Percentiles rank a stretch among this genome's conserved stretches.
These are phyloP conservation scores for Triticum turgidum DNA, from an alignment of 176 grass and related monocot genomes.

Conservation along the genomic window DNA sequence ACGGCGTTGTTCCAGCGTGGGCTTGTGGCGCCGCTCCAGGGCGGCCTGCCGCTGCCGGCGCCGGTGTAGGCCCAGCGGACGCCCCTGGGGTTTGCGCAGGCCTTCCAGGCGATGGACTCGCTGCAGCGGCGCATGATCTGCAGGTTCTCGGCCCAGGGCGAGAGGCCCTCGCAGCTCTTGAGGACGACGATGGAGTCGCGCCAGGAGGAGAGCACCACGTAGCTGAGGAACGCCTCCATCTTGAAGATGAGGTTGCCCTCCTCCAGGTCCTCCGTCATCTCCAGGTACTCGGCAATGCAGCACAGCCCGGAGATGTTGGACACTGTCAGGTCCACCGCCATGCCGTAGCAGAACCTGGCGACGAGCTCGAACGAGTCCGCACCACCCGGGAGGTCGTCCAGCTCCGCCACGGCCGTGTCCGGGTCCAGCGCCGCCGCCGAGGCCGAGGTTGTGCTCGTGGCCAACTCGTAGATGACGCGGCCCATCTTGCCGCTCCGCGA, in stretches of 20 bases:
- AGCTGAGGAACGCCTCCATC: too few species aligned
- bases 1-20: slow-evolving; percentile 60
- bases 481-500: slow-evolving; percentile 87
- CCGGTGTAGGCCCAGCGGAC: slow-evolving; percentile 92
- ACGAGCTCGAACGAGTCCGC: slow-evolving; percentile 77
- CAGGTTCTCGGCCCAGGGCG: slow-evolving; percentile 96
- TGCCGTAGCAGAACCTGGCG: slow-evolving; percentile 92
- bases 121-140: slow-evolving; percentile 92
- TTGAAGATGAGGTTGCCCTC: too few species aligned
- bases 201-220: too few species aligned
- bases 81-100: slow-evolving; percentile 83
- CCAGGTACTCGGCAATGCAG: slow-evolving; percentile 87
- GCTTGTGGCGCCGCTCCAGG: slow-evolving; percentile 30
- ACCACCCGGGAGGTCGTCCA: slow-evolving; percentile 80
- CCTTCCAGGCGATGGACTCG: slow-evolving; percentile 99
- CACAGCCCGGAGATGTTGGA: slow-evolving; percentile 88
- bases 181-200: slow-evolving; percentile 31
- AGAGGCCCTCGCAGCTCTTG: slow-evolving; percentile 91
- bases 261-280: slow-evolving; percentile 48
- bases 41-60: neutral
- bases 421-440: neutral
- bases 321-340: slow-evolving; percentile 88
- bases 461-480: slow-evolving; percentile 66
- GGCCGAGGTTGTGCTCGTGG: neutral
- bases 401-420: slow-evolving; percentile 44